Conservation (phyloP, 1,284 basidiomycete genomes). For the Inonotus hispidus region DNA sequence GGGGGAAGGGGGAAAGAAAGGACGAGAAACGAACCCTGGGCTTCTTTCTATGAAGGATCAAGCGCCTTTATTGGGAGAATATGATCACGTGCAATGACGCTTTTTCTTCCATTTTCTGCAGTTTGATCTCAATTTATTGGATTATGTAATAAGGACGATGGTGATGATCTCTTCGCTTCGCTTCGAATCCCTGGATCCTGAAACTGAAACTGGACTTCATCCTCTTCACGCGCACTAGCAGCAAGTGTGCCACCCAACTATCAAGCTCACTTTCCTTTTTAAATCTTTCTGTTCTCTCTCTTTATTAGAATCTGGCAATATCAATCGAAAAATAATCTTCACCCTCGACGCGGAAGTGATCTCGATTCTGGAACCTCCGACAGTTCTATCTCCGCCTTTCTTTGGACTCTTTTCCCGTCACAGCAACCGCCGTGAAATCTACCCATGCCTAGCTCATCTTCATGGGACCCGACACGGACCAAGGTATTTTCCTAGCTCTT, state of each 20-base stretch:
- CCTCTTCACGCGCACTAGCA: background rate
- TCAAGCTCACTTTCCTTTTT: background rate
- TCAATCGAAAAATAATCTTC: too few relatives aligned
- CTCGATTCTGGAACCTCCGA: background rate
- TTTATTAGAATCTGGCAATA: background rate
- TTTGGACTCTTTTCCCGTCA: background rate
- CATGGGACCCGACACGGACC: conserved; percentile 23
- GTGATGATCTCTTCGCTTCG: background rate
- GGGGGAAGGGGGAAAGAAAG: conserved; percentile 9
- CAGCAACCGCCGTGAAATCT: background rate
- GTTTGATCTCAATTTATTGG: background rate
- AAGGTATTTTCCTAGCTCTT: conserved; percentile 21
- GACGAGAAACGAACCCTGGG: background rate
- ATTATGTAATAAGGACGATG: background rate
- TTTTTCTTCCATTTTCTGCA: background rate
- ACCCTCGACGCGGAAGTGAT: background rate
- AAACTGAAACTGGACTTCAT: too few relatives aligned
- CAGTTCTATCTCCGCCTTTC: background rate
- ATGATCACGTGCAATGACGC: background rate
- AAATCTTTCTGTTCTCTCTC: background rate
- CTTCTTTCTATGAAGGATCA: background rate
- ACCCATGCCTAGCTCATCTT: conserved; percentile 2
- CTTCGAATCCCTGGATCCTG: background rate
- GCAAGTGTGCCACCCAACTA: background rate
- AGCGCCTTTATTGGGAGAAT: background rate